phyloP scores from a whole-genome alignment of 2,329 filamentous ascomycete species.

The Metarhizium robertsii region DNA sequence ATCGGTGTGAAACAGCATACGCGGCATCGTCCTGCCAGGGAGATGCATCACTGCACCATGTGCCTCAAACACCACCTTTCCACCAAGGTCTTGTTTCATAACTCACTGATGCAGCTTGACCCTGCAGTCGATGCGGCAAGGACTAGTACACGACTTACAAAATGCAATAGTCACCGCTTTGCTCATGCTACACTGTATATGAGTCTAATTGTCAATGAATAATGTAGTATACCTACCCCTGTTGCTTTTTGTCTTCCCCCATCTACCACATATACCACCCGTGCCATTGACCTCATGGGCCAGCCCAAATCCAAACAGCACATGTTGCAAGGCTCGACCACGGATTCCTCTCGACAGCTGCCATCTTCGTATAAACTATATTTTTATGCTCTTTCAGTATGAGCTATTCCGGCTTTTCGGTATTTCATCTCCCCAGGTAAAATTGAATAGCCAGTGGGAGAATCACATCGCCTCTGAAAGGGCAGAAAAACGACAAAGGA shows the following conservation, averaged over 20 bases:
- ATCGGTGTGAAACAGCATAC: no score
- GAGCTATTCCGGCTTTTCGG: not conserved
- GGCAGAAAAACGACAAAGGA: not conserved
- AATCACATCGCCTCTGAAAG: not conserved
- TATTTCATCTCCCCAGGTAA: not conserved
- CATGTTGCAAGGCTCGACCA: not conserved
- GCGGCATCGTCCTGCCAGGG: no score
- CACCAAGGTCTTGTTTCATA: no score
- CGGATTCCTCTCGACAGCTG: not conserved
- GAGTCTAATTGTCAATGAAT: not conserved
- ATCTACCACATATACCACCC: not conserved
- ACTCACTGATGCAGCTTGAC: no score
- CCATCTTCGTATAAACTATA: not conserved
- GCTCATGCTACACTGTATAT: not conserved
- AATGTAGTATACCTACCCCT: not conserved
- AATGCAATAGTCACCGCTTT: no score
- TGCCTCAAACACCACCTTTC: no score
- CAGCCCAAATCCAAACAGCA: constrained; percentile 5
- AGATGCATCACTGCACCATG: no score
- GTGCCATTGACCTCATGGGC: constrained; percentile 5
- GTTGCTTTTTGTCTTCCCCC: not conserved
- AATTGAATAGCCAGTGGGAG: not conserved
- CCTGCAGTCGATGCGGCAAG: no score
- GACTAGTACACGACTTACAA: no score
- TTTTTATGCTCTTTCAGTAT: not conserved